Evolutionary conservation across 106 monocot genomes (phyloP), one percentile per base, ranked within the genome.

Genomic region (Phalaenopsis equestris): DNA sequence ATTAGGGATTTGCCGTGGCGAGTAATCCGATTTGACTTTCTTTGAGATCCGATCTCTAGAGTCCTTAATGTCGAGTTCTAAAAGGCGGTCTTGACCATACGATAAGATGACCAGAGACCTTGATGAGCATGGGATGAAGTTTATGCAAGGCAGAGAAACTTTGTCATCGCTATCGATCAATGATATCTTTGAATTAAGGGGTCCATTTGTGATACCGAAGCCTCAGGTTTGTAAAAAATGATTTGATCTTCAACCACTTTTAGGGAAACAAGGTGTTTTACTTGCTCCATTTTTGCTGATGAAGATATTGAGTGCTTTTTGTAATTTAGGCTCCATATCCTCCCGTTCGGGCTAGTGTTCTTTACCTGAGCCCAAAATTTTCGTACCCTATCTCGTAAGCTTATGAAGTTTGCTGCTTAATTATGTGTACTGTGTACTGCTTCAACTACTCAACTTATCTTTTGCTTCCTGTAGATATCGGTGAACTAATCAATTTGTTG

Each of bases 281-380:
- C 72, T 70, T 39, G 4, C 12, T 70, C 38, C 39, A n/a, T 38
- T 37, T 14, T 38, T 70, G 11, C 9, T 39, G 39, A 70, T 39
- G 70, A 19, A 17, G 38, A 70, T 37, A 38, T 56, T 37, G 48
- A 11, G 4, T 42, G 36, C 24, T 55, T 79, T 37, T 64, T 46
- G 43, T 43, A 43, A 67, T 68, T 65, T 77, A 98, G 97, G 88
- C 86, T 42, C 90, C 90, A 15, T 72, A 86, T 77, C 97, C 97
- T 79, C 97, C 97, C 2, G 97, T 94, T 70, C 89, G 97, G 12
- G 97, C 97, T 7, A 94, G 81, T 70, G 92, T 98, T 61, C 90
- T 98, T 57, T 84, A 98, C 73, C 57, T 98, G 84, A 81, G 78
- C n/a, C 75, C 85, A 3, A 80, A 91, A 41, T 94, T 82, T 43